phyloP scores from a whole-genome alignment of 75 land plant genomes.

The Pseudotsuga menziesii region DNA sequence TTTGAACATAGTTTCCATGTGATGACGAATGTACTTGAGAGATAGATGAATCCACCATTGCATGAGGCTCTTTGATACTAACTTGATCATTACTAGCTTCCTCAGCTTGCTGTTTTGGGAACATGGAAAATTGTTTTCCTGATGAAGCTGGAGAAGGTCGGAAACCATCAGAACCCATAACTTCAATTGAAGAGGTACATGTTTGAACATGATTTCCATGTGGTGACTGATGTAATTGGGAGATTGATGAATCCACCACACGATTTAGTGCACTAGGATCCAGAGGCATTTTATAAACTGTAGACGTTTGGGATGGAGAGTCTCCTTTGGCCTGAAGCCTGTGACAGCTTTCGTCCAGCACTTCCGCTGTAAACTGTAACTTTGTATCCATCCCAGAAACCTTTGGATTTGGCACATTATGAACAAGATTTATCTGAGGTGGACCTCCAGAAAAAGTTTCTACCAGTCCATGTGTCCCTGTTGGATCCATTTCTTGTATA shows the following conservation, averaged over 20 bases:
- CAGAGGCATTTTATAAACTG: neutral
- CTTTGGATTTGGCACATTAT: neutral
- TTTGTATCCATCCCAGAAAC: slow-evolving; percentile 27
- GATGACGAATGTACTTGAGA: neutral
- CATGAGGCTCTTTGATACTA: slow-evolving; percentile 7
- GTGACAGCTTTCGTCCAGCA: slow-evolving; percentile 2
- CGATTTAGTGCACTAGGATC: neutral
- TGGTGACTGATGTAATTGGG: neutral
- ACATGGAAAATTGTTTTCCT: neutral
- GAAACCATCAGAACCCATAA: slow-evolving; percentile 2
- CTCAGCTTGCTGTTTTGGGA: neutral
- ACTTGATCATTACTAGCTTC: neutral
- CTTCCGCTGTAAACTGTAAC: slow-evolving; percentile 30
- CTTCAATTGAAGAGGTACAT: neutral
- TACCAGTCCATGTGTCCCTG: slow-evolving; percentile 10
- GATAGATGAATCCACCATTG: neutral
- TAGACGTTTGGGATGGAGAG: neutral
- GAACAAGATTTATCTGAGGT: neutral
- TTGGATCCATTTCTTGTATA: slow-evolving; percentile 33
- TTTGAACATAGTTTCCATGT: slow-evolving; percentile 6
- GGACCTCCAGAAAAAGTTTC: neutral
- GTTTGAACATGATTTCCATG: neutral
- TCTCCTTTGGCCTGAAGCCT: slow-evolving; percentile 10
- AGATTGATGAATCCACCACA: neutral
- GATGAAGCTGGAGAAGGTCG: neutral